Conservation (phyloP, 352 stramenopile species). For the Phytopythium vexans region DNA sequence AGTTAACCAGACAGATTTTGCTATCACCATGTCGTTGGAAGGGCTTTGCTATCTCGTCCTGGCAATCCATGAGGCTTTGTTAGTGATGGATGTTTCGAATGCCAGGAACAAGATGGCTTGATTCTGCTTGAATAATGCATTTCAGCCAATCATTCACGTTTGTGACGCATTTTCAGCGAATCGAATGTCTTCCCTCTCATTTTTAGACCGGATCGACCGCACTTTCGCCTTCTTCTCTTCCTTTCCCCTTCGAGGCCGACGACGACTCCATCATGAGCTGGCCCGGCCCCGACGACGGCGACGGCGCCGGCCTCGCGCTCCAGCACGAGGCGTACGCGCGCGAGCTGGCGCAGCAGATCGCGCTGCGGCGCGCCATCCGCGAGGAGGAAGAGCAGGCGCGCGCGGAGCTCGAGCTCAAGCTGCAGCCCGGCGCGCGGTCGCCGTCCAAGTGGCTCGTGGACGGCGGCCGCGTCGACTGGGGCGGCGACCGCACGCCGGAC, state of each 20-base stretch:
- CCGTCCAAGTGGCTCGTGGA: constrained; percentile 74
- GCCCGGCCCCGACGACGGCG: constrained; percentile 24
- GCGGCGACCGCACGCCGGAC: background rate
- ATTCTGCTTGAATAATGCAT: constrained; percentile 5
- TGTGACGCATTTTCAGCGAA: constrained; percentile 21
- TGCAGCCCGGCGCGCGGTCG: constrained; percentile 44
- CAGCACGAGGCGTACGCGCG: constrained; percentile 65
- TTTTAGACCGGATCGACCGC: constrained; percentile 8
- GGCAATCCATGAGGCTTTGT: too few species aligned
- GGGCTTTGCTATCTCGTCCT: too few species aligned
- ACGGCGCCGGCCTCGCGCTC: constrained; percentile 23
- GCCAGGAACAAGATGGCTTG: too few species aligned
- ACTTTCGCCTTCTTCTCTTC: background rate
- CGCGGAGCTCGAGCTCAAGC: constrained; percentile 54
- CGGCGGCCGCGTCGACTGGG: constrained; percentile 34
- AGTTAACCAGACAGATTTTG: too few species aligned
- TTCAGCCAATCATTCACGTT: constrained; percentile 5
- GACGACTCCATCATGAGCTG: constrained; percentile 40
- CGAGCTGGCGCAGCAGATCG: constrained; percentile 73
- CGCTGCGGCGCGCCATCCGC: constrained; percentile 40
- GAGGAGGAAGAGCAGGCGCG: constrained; percentile 47
- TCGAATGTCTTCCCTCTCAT: constrained; percentile 32
- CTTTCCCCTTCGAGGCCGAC: background rate
- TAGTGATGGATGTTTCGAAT: too few species aligned
- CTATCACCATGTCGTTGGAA: too few species aligned